phyloP scores from a whole-genome alignment of 208 protist species.

The Crithidia expoeki region DNA sequence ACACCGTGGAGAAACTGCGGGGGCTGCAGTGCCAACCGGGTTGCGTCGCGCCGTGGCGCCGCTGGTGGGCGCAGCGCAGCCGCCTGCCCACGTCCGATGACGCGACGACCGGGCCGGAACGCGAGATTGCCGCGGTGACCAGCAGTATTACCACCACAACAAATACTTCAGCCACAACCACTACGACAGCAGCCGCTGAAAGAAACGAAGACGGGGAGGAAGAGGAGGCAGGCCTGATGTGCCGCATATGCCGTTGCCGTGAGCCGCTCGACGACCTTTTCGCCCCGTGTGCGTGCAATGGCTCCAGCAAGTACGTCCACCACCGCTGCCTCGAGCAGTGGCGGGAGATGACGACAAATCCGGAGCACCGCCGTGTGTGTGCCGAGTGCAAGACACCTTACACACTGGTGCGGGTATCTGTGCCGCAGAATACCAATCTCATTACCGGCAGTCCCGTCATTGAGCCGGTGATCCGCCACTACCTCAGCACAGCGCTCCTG shows the following conservation, averaged over 20 bases:
- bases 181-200: neutral
- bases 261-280: constrained; percentile 32
- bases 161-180: too few relatives aligned
- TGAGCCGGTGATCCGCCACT: constrained; percentile 32
- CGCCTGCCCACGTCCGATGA: constrained; percentile 13
- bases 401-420: constrained; percentile 24
- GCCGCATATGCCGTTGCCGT: constrained; percentile 34
- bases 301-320: constrained; percentile 35
- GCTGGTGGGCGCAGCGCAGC: constrained; percentile 11
- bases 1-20: neutral
- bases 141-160: neutral
- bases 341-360: constrained; percentile 36
- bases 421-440: constrained; percentile 24
- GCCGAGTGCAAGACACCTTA: constrained; percentile 42
- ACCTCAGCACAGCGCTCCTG: neutral
- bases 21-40: neutral
- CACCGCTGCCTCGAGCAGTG: constrained; percentile 35
- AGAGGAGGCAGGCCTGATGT: constrained; percentile 22
- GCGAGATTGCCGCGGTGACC: constrained; percentile 18
- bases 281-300: constrained; percentile 34
- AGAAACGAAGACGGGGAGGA: constrained; percentile 19
- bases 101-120: constrained; percentile 10
- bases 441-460: constrained; percentile 30
- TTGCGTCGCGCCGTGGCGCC: constrained; percentile 3
- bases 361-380: constrained; percentile 34